Evolutionary conservation across 1,284 basidiomycete genomes (phyloP).

Genomic region (Somion occarium): DNA sequence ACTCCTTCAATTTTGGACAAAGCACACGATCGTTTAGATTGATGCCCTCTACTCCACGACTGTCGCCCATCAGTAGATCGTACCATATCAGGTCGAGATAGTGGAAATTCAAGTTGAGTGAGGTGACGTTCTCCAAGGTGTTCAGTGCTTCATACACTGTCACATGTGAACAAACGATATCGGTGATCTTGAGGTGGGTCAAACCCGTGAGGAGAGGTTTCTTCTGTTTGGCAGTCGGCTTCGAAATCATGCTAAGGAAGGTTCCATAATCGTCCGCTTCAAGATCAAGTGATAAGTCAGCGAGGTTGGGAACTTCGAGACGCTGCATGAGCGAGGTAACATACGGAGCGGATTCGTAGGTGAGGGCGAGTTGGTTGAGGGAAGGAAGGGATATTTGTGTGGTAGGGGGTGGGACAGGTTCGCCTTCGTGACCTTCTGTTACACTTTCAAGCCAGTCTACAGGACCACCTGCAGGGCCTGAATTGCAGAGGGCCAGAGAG

Average conservation of each 20-base stretch:
- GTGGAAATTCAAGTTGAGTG: slow-evolving; percentile 6
- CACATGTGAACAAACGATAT: neutral
- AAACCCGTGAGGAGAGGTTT: neutral
- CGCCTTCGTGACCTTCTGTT: neutral
- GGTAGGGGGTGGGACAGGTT: slow-evolving; percentile 19
- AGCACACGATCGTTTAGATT: neutral
- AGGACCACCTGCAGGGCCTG: slow-evolving; percentile 44
- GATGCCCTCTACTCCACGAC: neutral
- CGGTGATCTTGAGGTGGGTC: neutral
- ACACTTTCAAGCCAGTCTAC: slow-evolving; percentile 30
- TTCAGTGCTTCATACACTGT: neutral
- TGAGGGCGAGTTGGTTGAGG: slow-evolving; percentile 42
- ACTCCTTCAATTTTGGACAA: slow-evolving; percentile 1
- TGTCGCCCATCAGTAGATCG: neutral
- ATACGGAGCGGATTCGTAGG: slow-evolving; percentile 27
- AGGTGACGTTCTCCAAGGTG: neutral
- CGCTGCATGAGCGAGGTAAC: slow-evolving; percentile 42
- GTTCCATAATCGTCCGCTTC: neutral
- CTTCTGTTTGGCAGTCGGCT: neutral
- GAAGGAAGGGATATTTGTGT: slow-evolving; percentile 40
- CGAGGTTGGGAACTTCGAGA: slow-evolving; percentile 44
- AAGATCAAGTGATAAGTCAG: slow-evolving; percentile 45
- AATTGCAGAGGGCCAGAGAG: slow-evolving; percentile 42
- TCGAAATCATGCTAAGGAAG: neutral
- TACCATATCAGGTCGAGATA: neutral